Evolutionary conservation across 441 rosid species (phyloP).

Genomic region (Rhodomyrtus psidioides): DNA sequence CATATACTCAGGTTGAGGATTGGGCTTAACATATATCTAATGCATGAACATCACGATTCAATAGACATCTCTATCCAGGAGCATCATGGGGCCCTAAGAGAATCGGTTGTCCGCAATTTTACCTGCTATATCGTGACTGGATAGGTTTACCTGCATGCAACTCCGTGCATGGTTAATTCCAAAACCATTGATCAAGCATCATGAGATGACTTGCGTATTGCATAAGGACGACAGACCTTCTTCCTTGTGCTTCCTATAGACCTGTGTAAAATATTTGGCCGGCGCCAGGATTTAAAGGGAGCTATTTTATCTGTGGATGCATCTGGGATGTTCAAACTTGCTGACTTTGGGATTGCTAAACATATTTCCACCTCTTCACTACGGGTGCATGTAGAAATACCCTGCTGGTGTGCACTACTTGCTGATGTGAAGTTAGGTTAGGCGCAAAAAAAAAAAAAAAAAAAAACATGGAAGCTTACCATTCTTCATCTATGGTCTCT

Average conservation of each 20-base stretch:
- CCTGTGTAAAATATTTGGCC: not conserved
- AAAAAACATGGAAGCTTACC: not conserved
- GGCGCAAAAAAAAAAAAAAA: not conserved
- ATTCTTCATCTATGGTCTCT: not conserved
- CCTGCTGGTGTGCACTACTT: not conserved
- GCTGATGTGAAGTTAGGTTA: not conserved
- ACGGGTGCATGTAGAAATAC: not conserved
- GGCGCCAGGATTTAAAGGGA: too few species aligned
- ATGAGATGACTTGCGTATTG: not conserved
- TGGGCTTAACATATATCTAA: slow-evolving; percentile 73
- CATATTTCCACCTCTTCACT: too few species aligned
- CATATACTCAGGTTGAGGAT: slow-evolving; percentile 52
- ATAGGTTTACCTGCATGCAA: slow-evolving; percentile 71
- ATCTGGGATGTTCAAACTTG: too few species aligned
- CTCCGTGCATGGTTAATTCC: slow-evolving; percentile 63
- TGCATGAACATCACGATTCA: slow-evolving; percentile 87
- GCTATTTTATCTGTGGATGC: too few species aligned
- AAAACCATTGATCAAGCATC: not conserved
- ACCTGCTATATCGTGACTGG: slow-evolving; percentile 82
- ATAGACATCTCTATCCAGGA: slow-evolving; percentile 69
- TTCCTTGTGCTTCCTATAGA: not conserved
- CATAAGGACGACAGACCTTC: not conserved
- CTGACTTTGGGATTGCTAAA: too few species aligned
- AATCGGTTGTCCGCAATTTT: slow-evolving; percentile 67
- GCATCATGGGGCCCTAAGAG: slow-evolving; percentile 75